Conservation (phyloP, 805 yeast genomes). For the Pichia sporocuriosa region DNA sequence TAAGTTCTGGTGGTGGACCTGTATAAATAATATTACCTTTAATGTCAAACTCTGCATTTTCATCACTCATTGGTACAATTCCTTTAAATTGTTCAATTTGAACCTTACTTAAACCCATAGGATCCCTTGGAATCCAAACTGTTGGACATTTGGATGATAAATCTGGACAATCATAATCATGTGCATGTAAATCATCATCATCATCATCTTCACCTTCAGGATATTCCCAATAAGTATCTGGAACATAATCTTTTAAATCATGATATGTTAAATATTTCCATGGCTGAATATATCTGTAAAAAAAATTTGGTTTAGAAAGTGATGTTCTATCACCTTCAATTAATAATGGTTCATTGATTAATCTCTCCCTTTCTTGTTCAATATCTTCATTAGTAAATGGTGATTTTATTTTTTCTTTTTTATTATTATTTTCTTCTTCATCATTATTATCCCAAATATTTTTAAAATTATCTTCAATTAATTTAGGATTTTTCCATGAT, state of each 20-base stretch:
- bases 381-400: constrained; percentile 4
- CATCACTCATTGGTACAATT: constrained; percentile 59
- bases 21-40: constrained; percentile 42
- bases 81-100: constrained; percentile 51
- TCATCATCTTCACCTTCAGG: constrained; percentile 38
- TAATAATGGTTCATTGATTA: constrained; percentile 45
- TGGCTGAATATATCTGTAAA: constrained; percentile 47
- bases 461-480: background rate
- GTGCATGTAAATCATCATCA: constrained; percentile 34
- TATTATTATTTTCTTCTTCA: background rate
- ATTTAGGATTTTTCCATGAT: constrained; percentile 34
- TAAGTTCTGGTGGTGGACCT: constrained; percentile 47
- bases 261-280: constrained; percentile 44
- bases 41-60: constrained; percentile 52
- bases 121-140: constrained; percentile 92
- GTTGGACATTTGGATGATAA: constrained; percentile 60
- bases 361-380: constrained; percentile 2
- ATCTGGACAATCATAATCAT: constrained; percentile 67
- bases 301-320: constrained; percentile 14
- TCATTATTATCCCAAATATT: constrained; percentile 1
- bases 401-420: constrained; percentile 3
- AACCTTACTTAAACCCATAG: constrained; percentile 66
- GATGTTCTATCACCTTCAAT: constrained; percentile 53
- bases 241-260: constrained; percentile 44
- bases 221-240: constrained; percentile 50